Evolutionary conservation across 495 filamentous ascomycete species (phyloP).

Genomic region (Lasiosphaeria ovina): DNA sequence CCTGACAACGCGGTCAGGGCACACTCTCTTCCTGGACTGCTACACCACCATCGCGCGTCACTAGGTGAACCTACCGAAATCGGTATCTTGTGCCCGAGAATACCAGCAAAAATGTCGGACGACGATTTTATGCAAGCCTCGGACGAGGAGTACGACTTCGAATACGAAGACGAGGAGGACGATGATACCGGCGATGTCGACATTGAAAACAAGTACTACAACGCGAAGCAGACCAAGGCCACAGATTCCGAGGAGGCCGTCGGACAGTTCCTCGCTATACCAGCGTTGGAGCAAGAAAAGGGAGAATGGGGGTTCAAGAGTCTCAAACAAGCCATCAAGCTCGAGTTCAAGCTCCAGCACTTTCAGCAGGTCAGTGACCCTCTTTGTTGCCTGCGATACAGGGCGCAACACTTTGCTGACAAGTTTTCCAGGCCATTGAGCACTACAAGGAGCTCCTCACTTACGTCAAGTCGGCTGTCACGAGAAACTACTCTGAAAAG

Average conservation of each 20-base stretch:
- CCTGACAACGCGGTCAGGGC: background rate
- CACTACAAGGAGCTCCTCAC: slow-evolving; percentile 94
- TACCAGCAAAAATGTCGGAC: slow-evolving; percentile 72
- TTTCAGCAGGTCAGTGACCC: slow-evolving; percentile 68
- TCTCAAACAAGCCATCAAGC: slow-evolving; percentile 94
- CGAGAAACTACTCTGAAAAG: slow-evolving; percentile 97
- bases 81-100: background rate
- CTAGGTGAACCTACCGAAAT: background rate
- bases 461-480: slow-evolving; percentile 95
- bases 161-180: slow-evolving; percentile 89
- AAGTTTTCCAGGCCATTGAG: slow-evolving; percentile 70
- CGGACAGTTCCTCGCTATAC: slow-evolving; percentile 85
- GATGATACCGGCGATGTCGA: slow-evolving; percentile 86
- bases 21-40: too few species aligned
- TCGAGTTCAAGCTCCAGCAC: slow-evolving; percentile 83
- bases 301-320: slow-evolving; percentile 99
- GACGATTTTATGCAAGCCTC: slow-evolving; percentile 99
- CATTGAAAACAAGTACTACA: slow-evolving; percentile 99
- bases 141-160: slow-evolving; percentile 95
- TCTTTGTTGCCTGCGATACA: background rate
- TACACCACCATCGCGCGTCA: background rate
- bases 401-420: background rate
- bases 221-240: slow-evolving; percentile 93
- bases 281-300: slow-evolving; percentile 79
- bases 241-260: slow-evolving; percentile 85